phyloP scores from a whole-genome alignment of 2,329 filamentous ascomycete species.

The Paraconiothyrium brasiliense region DNA sequence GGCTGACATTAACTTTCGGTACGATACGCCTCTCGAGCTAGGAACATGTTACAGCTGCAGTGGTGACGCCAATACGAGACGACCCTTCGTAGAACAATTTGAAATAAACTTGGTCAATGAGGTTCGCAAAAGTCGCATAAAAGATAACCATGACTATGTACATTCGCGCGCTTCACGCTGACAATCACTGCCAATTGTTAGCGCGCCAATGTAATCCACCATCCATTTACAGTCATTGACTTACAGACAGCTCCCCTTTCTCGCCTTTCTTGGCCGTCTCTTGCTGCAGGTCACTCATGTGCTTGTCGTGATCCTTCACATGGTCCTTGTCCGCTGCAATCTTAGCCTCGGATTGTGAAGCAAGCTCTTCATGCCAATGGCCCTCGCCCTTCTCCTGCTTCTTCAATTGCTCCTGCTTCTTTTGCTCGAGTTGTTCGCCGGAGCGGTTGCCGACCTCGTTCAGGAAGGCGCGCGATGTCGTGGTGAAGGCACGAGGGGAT shows the following conservation, averaged over 20 bases:
- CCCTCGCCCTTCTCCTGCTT: conserved; percentile 55
- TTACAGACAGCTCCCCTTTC: conserved; percentile 41
- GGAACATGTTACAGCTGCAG: background rate
- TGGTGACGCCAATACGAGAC: background rate
- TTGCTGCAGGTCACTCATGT: conserved; percentile 57
- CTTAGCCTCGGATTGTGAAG: conserved; percentile 51
- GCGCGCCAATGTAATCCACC: background rate
- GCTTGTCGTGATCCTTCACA: conserved; percentile 53
- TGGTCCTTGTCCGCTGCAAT: conserved; percentile 55
- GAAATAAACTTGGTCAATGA: background rate
- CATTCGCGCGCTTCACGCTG: background rate
- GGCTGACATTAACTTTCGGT: background rate
- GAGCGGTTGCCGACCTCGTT: conserved; percentile 53
- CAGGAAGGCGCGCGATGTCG: conserved; percentile 41
- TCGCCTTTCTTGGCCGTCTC: conserved; percentile 54
- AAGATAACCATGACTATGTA: background rate
- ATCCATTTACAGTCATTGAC: background rate
- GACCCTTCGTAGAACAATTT: background rate
- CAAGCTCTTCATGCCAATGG: conserved; percentile 56
- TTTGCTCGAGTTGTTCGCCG: conserved; percentile 52
- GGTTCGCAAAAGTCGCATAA: background rate
- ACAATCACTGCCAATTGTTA: conserved; percentile 6
- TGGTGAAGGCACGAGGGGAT: conserved; percentile 40
- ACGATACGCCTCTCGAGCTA: background rate
- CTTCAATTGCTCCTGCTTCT: conserved; percentile 56